Evolutionary conservation across 768 basidiomycete species (phyloP), one percentile per base, ranked within the genome.

Genomic region (Lentinus brumalis): DNA sequence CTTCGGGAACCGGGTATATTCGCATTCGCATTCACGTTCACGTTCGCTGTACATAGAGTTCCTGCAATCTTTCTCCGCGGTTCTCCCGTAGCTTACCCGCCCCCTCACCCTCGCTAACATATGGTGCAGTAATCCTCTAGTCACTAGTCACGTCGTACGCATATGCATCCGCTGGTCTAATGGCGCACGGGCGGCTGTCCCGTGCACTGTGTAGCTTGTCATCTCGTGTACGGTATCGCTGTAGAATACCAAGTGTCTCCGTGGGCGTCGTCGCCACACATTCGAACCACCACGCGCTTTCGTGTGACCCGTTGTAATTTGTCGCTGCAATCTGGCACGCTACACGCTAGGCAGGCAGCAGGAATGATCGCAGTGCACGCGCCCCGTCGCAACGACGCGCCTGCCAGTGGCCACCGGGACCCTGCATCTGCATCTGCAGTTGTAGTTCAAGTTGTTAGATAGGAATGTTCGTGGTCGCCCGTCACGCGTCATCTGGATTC

Each of bases 31-130:
- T 50, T 30, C 16, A 32, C 53, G 5, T 54, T 54, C 42, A 6
- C 53, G 12, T 40, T 26, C 29, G 49, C 56, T 57, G 56, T 57
- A 57, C 21, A 18, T 56, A 46, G 21, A 18, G 46, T 12, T 40
- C 39, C 32, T 3, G 12, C 14, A 12, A 21, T 30, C 29, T 15
- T 16, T 30, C 45, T 3, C 31, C 10, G 26, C 14, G 46, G 21
- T 26, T 14, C 7, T 49, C 4, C 26, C 21, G 12, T 26, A 26
- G 1, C 4, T 29, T 12, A 49, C 3, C 46, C 26, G 42, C 42
- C 14, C 46, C 21, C 46, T 29, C 46, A 29, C 46, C 46, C 46
- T 29, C 46, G 21, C 29, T 49, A 49, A 26, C 46, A 21, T 49
- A 49, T 14, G 46, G 46, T 30, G 46, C 29, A 29, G 46, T 49